phyloP scores from a whole-genome alignment of 2,329 filamentous ascomycete species.

The Magnaporthiopsis incrustans region DNA sequence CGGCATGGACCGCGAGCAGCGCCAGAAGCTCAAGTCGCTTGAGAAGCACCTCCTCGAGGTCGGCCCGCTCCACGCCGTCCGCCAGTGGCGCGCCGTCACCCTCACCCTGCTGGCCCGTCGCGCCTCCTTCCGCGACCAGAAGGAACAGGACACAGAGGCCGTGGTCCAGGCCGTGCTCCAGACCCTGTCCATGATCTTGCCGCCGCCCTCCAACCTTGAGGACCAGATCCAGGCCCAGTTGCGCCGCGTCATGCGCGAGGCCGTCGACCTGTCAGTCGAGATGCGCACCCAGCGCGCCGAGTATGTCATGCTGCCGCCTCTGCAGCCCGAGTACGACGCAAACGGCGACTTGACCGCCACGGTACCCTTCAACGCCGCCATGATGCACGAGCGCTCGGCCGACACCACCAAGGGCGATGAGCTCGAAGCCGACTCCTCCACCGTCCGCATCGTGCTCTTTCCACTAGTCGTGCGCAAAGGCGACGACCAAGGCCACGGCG shows the following conservation, averaged over 20 bases:
- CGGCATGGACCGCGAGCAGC: conserved; percentile 95
- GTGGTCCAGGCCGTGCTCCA: conserved; percentile 88
- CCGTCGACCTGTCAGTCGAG: conserved; percentile 85
- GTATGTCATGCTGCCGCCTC: conserved; percentile 95
- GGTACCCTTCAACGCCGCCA: conserved; percentile 81
- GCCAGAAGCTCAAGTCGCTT: conserved; percentile 91
- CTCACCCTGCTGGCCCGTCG: conserved; percentile 80
- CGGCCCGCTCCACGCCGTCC: conserved; percentile 79
- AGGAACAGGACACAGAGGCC: conserved; percentile 84
- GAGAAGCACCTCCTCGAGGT: conserved; percentile 89
- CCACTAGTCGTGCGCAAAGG: conserved; percentile 95
- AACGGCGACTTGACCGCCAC: conserved; percentile 84
- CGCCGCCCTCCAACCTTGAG: conserved; percentile 75
- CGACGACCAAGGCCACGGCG: conserved; percentile 77
- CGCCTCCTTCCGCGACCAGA: conserved; percentile 71
- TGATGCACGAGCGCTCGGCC: conserved; percentile 84
- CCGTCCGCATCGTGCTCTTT: conserved; percentile 90
- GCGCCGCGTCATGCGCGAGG: conserved; percentile 77
- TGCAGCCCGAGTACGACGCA: conserved; percentile 90
- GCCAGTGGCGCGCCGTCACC: conserved; percentile 94
- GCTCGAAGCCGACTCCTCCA: conserved; percentile 64
- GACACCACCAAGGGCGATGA: conserved; percentile 61
- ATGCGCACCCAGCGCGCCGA: conserved; percentile 97
- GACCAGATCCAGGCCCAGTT: conserved; percentile 75
- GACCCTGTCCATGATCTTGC: conserved; percentile 75